Conservation (phyloP, 2,329 filamentous ascomycete genomes). For the Fusarium chaquense region DNA sequence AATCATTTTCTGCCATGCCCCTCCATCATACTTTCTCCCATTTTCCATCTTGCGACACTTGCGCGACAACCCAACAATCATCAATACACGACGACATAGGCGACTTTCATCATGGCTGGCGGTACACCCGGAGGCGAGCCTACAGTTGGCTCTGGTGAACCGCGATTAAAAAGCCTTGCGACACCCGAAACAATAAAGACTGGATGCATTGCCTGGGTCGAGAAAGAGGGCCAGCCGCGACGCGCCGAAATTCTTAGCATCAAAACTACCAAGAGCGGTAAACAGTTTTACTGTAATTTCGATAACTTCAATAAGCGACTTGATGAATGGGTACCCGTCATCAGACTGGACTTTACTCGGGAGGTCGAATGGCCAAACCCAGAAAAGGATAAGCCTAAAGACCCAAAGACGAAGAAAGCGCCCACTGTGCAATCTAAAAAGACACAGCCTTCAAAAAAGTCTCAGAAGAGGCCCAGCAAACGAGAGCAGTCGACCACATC, state of each 20-base stretch:
- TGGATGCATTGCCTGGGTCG: constrained; percentile 71
- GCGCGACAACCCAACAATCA: constrained; percentile 40
- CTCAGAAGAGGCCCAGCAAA: constrained; percentile 66
- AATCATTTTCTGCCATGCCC: constrained; percentile 48
- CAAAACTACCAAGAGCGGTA: constrained; percentile 86
- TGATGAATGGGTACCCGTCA: constrained; percentile 87
- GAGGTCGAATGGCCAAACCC: constrained; percentile 97
- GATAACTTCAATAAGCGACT: constrained; percentile 95
- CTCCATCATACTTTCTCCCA: constrained; percentile 40
- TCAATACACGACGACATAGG: constrained; percentile 37
- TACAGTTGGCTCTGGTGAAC: constrained; percentile 67
- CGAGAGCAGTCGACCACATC: constrained; percentile 67
- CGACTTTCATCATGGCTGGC: constrained; percentile 64
- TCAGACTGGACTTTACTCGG: constrained; percentile 85
- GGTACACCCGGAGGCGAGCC: constrained; percentile 63
- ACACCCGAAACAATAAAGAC: constrained; percentile 82
- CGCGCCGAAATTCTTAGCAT: constrained; percentile 98
- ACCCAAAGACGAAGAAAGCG: constrained; percentile 78
- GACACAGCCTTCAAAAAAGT: constrained; percentile 67
- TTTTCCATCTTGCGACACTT: constrained; percentile 23
- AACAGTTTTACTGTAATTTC: constrained; percentile 96
- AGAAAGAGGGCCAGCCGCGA: constrained; percentile 82
- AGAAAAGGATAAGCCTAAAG: constrained; percentile 85
- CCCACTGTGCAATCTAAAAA: constrained; percentile 69
- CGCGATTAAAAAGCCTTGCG: constrained; percentile 80